Conservation (phyloP, 768 basidiomycete species). For the Rhodosporidiobolus sp. region DNA sequence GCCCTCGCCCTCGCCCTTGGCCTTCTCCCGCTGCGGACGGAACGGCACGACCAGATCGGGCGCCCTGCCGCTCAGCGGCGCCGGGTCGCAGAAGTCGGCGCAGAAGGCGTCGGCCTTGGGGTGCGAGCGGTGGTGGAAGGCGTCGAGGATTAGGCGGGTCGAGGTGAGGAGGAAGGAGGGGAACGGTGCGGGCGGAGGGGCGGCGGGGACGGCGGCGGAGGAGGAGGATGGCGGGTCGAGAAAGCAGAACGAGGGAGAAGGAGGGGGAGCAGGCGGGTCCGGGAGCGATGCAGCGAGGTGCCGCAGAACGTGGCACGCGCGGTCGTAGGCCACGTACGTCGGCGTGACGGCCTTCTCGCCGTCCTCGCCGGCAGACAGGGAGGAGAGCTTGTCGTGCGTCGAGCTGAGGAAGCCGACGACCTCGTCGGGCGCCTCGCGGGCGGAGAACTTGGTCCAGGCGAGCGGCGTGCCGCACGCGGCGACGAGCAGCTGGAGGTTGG, state of each 20-base stretch:
- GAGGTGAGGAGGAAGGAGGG: constrained; percentile 9
- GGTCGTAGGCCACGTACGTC: constrained; percentile 35
- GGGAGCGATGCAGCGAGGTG: no score
- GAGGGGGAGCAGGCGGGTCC: no score
- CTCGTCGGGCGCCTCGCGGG: not conserved
- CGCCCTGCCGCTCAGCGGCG: constrained; percentile 19
- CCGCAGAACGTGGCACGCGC: constrained; percentile 31
- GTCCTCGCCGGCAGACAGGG: not conserved
- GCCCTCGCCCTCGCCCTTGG: not conserved
- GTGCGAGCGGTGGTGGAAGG: constrained; percentile 23
- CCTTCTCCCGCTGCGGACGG: no score
- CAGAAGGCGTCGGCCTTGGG: constrained; percentile 14
- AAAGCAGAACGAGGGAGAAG: no score
- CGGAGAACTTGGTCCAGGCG: constrained; percentile 9
- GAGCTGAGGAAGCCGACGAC: constrained; percentile 19
- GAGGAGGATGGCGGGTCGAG: no score
- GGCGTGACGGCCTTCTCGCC: not conserved
- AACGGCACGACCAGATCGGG: constrained; percentile 26
- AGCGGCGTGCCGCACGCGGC: constrained; percentile 18
- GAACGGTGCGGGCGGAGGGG: not conserved
- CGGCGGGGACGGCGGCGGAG: not conserved
- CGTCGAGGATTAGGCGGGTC: constrained; percentile 23
- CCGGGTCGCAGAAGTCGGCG: constrained; percentile 22
- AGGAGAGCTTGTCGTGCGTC: not conserved
- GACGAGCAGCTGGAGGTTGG: constrained; percentile 26